phyloP scores from a whole-genome alignment of 108 stramenopile species.

The Seminavis robusta region DNA sequence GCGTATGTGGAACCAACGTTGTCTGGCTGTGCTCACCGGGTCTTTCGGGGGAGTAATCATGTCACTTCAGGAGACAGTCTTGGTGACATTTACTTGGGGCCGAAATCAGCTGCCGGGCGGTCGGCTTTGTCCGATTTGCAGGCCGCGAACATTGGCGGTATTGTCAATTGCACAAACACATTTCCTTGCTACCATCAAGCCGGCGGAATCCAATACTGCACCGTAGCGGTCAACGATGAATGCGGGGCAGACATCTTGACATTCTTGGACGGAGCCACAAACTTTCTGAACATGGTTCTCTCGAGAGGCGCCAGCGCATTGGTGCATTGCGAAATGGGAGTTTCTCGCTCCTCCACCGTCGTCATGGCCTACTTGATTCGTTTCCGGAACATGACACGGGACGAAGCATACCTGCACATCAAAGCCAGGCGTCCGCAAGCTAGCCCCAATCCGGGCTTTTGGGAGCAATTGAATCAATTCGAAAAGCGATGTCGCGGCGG shows the following conservation, averaged over 20 bases:
- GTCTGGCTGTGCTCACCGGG: conserved; percentile 2
- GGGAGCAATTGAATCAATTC: conserved; percentile 17
- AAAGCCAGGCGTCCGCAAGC: conserved; percentile 15
- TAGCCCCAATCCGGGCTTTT: conserved; percentile 36
- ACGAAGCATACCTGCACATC: conserved; percentile 17
- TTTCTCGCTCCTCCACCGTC: conserved; percentile 26
- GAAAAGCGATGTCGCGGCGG: conserved; percentile 3
- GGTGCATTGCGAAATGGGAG: conserved; percentile 36
- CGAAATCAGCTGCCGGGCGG: conserved; percentile 1
- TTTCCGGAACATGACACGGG: conserved; percentile 12
- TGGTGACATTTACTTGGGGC: conserved; percentile 8
- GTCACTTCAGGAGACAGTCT: not conserved
- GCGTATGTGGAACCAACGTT: conserved; percentile 6
- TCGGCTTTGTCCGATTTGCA: not conserved
- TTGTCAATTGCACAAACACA: conserved; percentile 29
- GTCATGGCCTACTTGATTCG: conserved; percentile 36
- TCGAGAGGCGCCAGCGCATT: conserved; percentile 12
- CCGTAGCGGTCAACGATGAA: conserved; percentile 21
- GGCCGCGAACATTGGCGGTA: conserved; percentile 13
- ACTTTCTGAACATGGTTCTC: conserved; percentile 15
- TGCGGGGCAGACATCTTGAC: conserved; percentile 15
- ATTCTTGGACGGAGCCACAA: conserved; percentile 26
- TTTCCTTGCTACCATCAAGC: conserved; percentile 15
- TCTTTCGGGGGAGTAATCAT: no score
- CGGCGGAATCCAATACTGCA: conserved; percentile 14